Base-by-base conservation (phyloP, 2,329 filamentous ascomycete genomes). In the Fusarium newnesense region DNA sequence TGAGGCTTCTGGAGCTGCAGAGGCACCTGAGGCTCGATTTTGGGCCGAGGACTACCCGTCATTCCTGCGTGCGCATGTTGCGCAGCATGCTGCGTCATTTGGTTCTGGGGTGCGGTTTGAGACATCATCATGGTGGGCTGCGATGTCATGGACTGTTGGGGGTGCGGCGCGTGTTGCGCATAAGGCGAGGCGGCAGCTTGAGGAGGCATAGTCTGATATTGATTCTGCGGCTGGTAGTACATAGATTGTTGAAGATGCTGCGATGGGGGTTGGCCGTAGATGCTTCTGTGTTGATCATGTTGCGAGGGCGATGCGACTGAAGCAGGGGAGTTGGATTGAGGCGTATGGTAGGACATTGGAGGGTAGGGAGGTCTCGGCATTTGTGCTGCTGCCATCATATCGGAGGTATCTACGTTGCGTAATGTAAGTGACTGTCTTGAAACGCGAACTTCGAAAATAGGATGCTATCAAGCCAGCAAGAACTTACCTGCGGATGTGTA, bases 251-350 rank as follows among this genome's bases (percentile, higher is more conserved):
- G 93, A 76, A 94, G 89, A 83, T 97, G 90, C 82, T 96, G 94
- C 63, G 93, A 90, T 42, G 91, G 85, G 57, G 93, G 92, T 78
- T 95, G 93, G 40, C 90, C 92, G 83, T 98, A 98, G 80, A 98
- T 89, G 78, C 91, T 92, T 76, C 95, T 89, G 84, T 97, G 94
- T 79, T 96, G 94, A 80, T 98, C 96, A 83, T 97, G 95, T 64
- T 91, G 89, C 65, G 95, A 94, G 28, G 94, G 92, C 39, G 96
- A 98, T 72, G 95, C 93, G 77, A 98, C 95, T 57, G 95, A 97
- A 43, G 94, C 94, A 54, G 96, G 96, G 62, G 96, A 97, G 83
- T 96, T 97, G 64, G 95, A 97, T 85, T 98, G 95, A 62, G 95
- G 95, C 24, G 95, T 97, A 83, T 98, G 94, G 81, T 98, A 98